Evolutionary conservation across 2,329 filamentous ascomycete genomes (phyloP).

Genomic region (Huntiella bhutanensis): DNA sequence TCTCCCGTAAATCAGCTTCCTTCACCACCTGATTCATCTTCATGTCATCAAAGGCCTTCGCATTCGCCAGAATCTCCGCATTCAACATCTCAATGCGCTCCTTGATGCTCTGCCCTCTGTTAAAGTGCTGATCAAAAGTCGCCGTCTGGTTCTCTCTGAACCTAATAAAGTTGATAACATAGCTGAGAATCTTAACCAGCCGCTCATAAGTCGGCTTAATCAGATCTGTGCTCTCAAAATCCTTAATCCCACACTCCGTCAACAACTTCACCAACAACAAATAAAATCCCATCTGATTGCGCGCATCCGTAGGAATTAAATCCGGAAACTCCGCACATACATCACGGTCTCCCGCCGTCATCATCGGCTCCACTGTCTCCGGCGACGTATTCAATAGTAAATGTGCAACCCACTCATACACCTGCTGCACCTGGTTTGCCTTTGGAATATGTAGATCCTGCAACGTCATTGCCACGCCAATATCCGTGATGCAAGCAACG

Average conservation of each 20-base stretch:
- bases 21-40: constrained; percentile 60
- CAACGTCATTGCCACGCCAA: constrained; percentile 74
- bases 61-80: constrained; percentile 71
- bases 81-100: constrained; percentile 72
- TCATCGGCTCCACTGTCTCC: constrained; percentile 83
- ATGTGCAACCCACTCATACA: constrained; percentile 96
- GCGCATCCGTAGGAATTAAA: constrained; percentile 68
- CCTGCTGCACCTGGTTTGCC: constrained; percentile 83
- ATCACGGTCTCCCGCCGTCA: constrained; percentile 81
- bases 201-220: constrained; percentile 81
- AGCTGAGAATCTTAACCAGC: constrained; percentile 87
- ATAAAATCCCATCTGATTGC: constrained; percentile 93
- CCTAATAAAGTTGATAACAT: constrained; percentile 95
- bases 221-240: constrained; percentile 84
- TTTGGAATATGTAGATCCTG: constrained; percentile 87
- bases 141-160: constrained; percentile 85
- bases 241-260: constrained; percentile 72
- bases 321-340: constrained; percentile 71
- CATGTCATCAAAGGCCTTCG: constrained; percentile 62
- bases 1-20: constrained; percentile 66
- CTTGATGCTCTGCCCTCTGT: constrained; percentile 74
- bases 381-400: constrained; percentile 83
- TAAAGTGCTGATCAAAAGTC: constrained; percentile 84
- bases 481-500: constrained; percentile 90
- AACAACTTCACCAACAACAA: constrained; percentile 63